Percentiles rank a stretch among this genome's conserved stretches.
Conservation (phyloP, 169 alveolate species). For the Plasmodium blacklocki region DNA sequence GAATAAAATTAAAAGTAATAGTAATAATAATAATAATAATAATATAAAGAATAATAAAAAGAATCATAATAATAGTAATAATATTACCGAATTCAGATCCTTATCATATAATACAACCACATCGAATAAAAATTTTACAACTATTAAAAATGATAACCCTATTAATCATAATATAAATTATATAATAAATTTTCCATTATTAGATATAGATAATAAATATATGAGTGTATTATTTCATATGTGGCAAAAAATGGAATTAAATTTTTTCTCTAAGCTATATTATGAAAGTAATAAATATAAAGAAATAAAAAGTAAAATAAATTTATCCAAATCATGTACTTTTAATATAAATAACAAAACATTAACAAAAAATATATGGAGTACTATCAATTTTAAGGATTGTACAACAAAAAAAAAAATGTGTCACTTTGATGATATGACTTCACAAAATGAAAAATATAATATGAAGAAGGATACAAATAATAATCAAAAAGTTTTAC, state of each 20-base stretch:
- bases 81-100: no score
- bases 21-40: no score
- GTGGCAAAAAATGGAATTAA: slow-evolving; percentile 67
- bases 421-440: no score
- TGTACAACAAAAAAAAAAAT: slow-evolving; percentile 12
- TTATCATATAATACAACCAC: no score
- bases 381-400: not conserved
- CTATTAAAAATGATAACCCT: no score
- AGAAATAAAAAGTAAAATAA: not conserved
- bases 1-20: no score
- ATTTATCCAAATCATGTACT: not conserved
- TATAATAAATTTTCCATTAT: slow-evolving; percentile 3
- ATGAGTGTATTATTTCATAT: slow-evolving; percentile 41
- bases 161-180: not conserved
- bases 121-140: no score
- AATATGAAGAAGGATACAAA: no score
- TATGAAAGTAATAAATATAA: not conserved
- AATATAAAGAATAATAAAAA: no score
- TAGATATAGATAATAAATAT: slow-evolving; percentile 41
- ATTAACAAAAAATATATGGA: not conserved
- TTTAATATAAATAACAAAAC: not conserved
- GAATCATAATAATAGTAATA: not conserved
- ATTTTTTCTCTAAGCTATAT: slow-evolving; percentile 6
- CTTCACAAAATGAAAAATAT: no score
- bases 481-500: no score